phyloP scores from a whole-genome alignment of 768 basidiomycete species.

The Phylloporus rhodoxanthus region DNA sequence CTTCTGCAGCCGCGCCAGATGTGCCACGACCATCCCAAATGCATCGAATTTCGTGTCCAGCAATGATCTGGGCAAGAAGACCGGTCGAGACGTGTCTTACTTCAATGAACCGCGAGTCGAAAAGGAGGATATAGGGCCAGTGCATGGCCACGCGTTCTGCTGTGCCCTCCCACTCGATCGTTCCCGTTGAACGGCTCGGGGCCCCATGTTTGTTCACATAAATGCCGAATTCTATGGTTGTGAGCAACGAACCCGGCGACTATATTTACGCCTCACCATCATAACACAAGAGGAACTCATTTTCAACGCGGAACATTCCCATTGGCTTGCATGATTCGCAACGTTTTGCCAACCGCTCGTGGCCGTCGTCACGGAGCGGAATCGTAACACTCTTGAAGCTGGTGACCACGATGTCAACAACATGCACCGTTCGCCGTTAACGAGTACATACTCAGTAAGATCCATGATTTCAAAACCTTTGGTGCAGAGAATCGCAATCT shows the following conservation, averaged over 20 bases:
- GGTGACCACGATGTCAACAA: neutral
- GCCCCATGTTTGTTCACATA: conserved; percentile 92
- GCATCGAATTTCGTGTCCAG: conserved; percentile 75
- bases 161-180: conserved; percentile 92
- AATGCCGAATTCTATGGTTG: conserved; percentile 71
- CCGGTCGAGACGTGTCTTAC: conserved; percentile 80
- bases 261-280: conserved; percentile 50
- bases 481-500: conserved; percentile 87
- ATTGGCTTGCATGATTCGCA: conserved; percentile 78
- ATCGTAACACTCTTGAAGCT: conserved; percentile 89
- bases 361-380: conserved; percentile 71
- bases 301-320: conserved; percentile 87
- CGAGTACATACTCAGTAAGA: conserved; percentile 66
- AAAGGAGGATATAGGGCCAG: conserved; percentile 80
- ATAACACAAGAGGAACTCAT: conserved; percentile 86
- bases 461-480: conserved; percentile 99
- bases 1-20: conserved; percentile 27
- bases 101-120: conserved; percentile 88
- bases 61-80: conserved; percentile 74
- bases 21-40: conserved; percentile 81
- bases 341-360: conserved; percentile 68
- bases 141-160: conserved; percentile 88
- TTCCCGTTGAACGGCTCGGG: conserved; percentile 61
- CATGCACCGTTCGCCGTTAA: neutral
- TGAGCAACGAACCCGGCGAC: conserved; percentile 2